These are phyloP conservation scores for Marasmius oreades DNA, from an alignment of 1,284 basidiomycete genomes.

Conservation along the genomic window DNA sequence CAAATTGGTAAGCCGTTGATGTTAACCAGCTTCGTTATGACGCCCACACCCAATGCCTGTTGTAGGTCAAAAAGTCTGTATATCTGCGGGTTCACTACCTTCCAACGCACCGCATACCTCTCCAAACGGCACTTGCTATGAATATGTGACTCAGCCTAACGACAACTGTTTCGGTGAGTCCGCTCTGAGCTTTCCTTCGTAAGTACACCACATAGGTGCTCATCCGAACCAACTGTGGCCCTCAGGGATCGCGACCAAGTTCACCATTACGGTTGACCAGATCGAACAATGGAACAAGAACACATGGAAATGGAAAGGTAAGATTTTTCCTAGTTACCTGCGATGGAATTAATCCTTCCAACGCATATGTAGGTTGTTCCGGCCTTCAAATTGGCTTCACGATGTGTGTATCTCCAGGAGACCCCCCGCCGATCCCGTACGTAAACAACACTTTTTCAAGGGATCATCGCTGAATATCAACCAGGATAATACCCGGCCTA, in stretches of 20 bases:
- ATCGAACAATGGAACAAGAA: conserved; percentile 16
- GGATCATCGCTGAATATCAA: not conserved
- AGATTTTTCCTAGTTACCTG: not conserved
- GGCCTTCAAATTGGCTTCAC: conserved; percentile 8
- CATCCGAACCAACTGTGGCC: not conserved
- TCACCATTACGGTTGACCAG: conserved; percentile 10
- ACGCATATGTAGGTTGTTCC: conserved; percentile 12
- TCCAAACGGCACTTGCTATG: conserved; percentile 13
- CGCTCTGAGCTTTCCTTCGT: not conserved
- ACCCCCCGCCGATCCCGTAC: conserved; percentile 15
- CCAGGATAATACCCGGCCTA: conserved; percentile 10
- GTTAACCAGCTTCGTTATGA: not conserved
- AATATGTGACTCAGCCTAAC: conserved; percentile 9
- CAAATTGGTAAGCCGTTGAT: conserved; percentile 1
- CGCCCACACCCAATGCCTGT: not conserved
- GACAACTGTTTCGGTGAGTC: conserved; percentile 14
- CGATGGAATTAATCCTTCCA: not conserved
- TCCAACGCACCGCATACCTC: conserved; percentile 10
- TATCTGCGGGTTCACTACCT: conserved; percentile 11
- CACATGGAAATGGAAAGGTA: conserved; percentile 16
- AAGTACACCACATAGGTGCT: no score
- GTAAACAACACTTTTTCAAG: not conserved
- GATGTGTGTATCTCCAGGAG: conserved; percentile 15
- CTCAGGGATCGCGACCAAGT: conserved; percentile 8
- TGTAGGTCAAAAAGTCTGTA: conserved; percentile 7